Base-by-base conservation (phyloP, 192 early-diverging fungal genomes). In the Backusella mclennaniae region DNA sequence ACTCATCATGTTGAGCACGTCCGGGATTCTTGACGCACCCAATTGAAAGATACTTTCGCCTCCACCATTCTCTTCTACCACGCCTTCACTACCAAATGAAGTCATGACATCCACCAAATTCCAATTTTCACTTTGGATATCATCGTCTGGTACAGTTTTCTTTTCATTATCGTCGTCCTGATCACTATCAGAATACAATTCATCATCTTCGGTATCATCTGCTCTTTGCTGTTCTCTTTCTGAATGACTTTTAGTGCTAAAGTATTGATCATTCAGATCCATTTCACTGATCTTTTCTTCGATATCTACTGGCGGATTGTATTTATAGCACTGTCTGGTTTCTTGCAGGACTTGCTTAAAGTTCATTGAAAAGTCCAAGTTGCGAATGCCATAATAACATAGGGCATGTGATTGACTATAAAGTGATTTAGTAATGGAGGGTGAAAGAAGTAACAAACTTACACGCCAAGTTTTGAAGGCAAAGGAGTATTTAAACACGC, bases 401-500 rank as follows among this genome's bases (percentile, higher is more conserved):
- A 76, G 71, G n/a, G 77, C 74, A 67, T 83, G 82, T 2, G 82
- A 83, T 2, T 53, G 72, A 11, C 82, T 83, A 31, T 23, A 72
- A 3, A 12, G 8, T 52, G 63, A 36, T 6, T 23, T 59, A 59
- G 7, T 11, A 3, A 59, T 11, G 23, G 8, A 53, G 6, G 7
- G 2, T 15, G 46, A 23, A 19, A 33, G 35, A 68, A 23, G 59
- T 1, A 15, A 9, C n/a, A 29, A 11, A 82, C 78, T 71, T 84
- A 90, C 77, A 85, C 72, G 56, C 89, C 89, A 41, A 90, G 78
- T 59, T 84, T 83, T 29, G 21, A 26, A 19, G 82, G 66, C 21
- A 29, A 63, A 15, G 82, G 66, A 9, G 87, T 76, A 38, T 74
- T 29, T 41, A 87, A 88, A 66, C 87, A 88, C 5, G 78, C 69